phyloP scores from a whole-genome alignment of 495 filamentous ascomycete genomes.

The Penicillium pancosmium region DNA sequence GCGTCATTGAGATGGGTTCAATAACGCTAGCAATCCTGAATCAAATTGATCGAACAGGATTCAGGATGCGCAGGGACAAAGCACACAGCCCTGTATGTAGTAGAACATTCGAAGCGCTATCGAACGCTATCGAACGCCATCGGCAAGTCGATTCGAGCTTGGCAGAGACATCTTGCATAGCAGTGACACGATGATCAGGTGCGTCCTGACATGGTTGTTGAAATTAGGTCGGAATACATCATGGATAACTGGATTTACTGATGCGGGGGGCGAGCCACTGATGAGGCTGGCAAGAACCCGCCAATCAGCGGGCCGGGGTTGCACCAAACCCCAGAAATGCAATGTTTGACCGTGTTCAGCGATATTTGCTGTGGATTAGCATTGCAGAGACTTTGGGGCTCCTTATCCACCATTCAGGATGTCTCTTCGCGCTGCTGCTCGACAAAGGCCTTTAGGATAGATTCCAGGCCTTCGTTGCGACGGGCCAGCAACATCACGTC shows the following conservation, averaged over 20 bases:
- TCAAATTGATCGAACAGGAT: not conserved
- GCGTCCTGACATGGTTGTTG: constrained; percentile 1
- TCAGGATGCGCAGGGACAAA: constrained; percentile 4
- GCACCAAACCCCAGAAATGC: not conserved
- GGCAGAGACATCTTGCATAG: constrained; percentile 2
- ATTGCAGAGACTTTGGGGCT: not conserved
- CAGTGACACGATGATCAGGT: constrained; percentile 3
- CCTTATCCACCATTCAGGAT: constrained; percentile 11
- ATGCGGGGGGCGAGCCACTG: not conserved
- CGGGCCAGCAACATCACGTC: constrained; percentile 87
- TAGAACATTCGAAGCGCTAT: constrained; percentile 7
- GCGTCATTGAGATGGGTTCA: not conserved
- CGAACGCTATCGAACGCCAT: not conserved
- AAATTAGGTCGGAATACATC: constrained; percentile 18
- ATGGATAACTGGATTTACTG: constrained; percentile 7
- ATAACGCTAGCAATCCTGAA: not conserved
- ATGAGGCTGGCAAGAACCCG: constrained; percentile 2
- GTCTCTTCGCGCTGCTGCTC: constrained; percentile 52
- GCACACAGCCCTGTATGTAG: constrained; percentile 2
- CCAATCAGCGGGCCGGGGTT: constrained; percentile 2
- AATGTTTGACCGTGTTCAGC: too few species aligned
- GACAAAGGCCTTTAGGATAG: constrained; percentile 68
- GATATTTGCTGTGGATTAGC: not conserved
- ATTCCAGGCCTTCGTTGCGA: constrained; percentile 80
- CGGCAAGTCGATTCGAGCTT: not conserved